Evolutionary conservation across 2,329 filamentous ascomycete species (phyloP).

Genomic region (Byssoonygena ceratinophila): DNA sequence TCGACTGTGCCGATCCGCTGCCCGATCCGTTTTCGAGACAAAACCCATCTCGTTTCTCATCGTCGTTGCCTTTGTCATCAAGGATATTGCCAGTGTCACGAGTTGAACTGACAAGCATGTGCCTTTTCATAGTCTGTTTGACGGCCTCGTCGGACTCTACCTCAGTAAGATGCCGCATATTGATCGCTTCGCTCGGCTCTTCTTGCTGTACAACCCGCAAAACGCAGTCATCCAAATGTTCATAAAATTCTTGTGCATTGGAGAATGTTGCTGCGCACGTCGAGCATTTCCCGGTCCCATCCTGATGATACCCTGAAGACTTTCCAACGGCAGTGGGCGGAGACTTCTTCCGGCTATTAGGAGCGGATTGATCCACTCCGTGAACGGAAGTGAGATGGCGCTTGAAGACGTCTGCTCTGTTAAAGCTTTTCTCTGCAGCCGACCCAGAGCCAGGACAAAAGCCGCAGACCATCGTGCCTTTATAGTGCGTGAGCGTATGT

Average conservation of each 20-base stretch:
- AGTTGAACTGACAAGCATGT: constrained; percentile 43
- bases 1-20: constrained; percentile 18
- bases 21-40: constrained; percentile 25
- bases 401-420: constrained; percentile 93
- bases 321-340: constrained; percentile 42
- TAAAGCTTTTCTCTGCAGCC: constrained; percentile 86
- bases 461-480: constrained; percentile 92
- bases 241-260: constrained; percentile 92
- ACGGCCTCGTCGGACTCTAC: constrained; percentile 51
- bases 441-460: constrained; percentile 87
- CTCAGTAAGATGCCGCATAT: constrained; percentile 45
- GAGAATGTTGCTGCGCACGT: constrained; percentile 78
- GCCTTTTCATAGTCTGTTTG: constrained; percentile 48
- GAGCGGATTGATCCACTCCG: constrained; percentile 82
- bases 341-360: constrained; percentile 75
- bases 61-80: constrained; percentile 49
- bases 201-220: constrained; percentile 52
- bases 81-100: constrained; percentile 40
- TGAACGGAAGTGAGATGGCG: constrained; percentile 83
- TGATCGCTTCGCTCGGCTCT: constrained; percentile 49
- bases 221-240: constrained; percentile 71
- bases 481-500: constrained; percentile 90
- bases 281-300: constrained; percentile 78
- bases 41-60: constrained; percentile 21
- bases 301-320: constrained; percentile 58